These are phyloP conservation scores for Pseudogymnoascus sp. DNA, from an alignment of 2,329 filamentous ascomycete genomes.

Conservation along the genomic window DNA sequence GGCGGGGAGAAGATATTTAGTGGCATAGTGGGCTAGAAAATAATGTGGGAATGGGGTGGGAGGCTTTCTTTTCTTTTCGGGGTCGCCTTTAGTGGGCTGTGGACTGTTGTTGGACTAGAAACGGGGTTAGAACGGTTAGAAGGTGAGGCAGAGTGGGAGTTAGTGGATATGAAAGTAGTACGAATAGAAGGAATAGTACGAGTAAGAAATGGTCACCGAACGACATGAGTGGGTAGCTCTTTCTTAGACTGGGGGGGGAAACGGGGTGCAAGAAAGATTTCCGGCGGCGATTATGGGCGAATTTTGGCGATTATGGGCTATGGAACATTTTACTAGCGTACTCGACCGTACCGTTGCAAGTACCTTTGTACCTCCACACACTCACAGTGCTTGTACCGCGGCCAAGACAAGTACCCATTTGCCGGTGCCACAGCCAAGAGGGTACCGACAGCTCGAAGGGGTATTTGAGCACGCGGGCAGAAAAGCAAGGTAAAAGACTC, in stretches of 20 bases:
- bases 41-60: neutral
- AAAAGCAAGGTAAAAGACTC: neutral
- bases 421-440: neutral
- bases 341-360: neutral
- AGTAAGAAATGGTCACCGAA: neutral
- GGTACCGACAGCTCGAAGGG: neutral
- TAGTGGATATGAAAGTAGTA: neutral
- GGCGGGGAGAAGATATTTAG: no score
- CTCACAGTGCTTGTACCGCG: neutral
- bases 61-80: neutral
- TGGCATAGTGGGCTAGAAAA: no score
- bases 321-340: constrained; percentile 1
- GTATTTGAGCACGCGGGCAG: constrained; percentile 1
- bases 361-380: neutral
- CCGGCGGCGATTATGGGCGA: no score
- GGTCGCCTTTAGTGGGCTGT: neutral
- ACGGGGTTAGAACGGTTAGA: neutral
- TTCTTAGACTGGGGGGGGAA: neutral
- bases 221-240: neutral
- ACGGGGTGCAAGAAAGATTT: neutral
- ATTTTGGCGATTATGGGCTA: neutral
- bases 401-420: constrained; percentile 2
- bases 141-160: neutral
- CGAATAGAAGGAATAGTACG: neutral
- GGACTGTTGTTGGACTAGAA: no score